A percentile compares a stretch with the other conserved stretches of the same genome.
These are phyloP conservation scores for Passalora sequoiae DNA, from an alignment of 2,329 filamentous ascomycete genomes.

Conservation along the genomic window DNA sequence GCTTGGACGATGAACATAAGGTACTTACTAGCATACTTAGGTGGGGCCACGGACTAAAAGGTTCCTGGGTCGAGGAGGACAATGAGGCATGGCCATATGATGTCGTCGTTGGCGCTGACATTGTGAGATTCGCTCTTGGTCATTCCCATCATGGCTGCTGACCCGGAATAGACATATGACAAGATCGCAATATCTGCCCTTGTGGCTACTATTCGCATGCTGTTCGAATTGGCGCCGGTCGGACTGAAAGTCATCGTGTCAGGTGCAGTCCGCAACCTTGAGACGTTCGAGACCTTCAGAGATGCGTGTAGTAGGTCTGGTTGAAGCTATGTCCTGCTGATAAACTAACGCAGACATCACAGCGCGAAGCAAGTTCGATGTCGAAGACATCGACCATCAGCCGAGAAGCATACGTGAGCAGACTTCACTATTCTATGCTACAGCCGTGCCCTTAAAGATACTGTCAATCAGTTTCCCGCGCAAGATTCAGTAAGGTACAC, in stretches of 20 bases:
- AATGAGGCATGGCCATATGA: conserved; percentile 47
- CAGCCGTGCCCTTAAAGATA: conserved; percentile 33
- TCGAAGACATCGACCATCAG: conserved; percentile 31
- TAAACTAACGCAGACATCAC: too few relatives aligned
- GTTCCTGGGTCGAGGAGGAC: conserved; percentile 53
- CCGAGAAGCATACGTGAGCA: conserved; percentile 31
- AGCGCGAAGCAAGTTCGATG: conserved; percentile 31
- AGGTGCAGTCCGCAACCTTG: conserved; percentile 64
- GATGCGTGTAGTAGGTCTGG: conserved; percentile 52
- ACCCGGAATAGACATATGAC: conserved; percentile 62
- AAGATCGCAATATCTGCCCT: conserved; percentile 57
- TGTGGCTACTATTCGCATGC: conserved; percentile 58
- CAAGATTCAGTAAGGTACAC: too few relatives aligned
- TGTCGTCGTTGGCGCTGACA: conserved; percentile 68
- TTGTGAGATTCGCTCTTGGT: conserved; percentile 43
- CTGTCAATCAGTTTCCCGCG: conserved; percentile 16
- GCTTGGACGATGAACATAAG: conserved; percentile 47
- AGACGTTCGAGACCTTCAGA: conserved; percentile 63
- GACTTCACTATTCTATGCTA: conserved; percentile 34
- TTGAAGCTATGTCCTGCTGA: too few relatives aligned
- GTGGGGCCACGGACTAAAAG: conserved; percentile 60
- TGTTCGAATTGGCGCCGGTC: conserved; percentile 54
- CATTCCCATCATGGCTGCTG: conserved; percentile 7
- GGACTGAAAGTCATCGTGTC: conserved; percentile 62
- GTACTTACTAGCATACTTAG: conserved; percentile 53